phyloP scores from a whole-genome alignment of 176 grass and related monocot genomes.

The Chloris gayana region DNA sequence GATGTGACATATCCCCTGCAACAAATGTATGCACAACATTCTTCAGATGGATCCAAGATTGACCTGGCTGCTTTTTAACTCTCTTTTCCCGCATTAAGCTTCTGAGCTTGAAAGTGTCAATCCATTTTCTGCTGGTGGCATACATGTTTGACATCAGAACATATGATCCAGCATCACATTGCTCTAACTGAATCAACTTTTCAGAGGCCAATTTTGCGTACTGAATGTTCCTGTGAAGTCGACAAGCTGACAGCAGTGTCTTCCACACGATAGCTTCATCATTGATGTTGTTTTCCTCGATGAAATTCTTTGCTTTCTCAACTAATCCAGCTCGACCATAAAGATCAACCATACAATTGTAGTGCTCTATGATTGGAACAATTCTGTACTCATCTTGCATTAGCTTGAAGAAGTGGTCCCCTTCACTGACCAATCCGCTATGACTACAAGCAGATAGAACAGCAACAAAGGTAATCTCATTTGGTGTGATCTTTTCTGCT shows the following conservation, averaged over 20 bases:
- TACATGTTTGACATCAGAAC: conserved; percentile 75
- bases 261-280: conserved; percentile 62
- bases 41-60: conserved; percentile 67
- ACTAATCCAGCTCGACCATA: conserved; percentile 63
- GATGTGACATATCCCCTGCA: conserved; percentile 45
- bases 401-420: conserved; percentile 45
- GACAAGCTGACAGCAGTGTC: conserved; percentile 63
- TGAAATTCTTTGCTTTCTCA: conserved; percentile 50
- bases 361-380: conserved; percentile 59
- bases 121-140: conserved; percentile 60
- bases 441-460: conserved; percentile 67
- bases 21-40: conserved; percentile 49
- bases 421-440: conserved; percentile 48
- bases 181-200: conserved; percentile 57
- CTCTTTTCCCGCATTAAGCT: conserved; percentile 52
- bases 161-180: conserved; percentile 56
- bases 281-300: conserved; percentile 52
- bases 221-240: conserved; percentile 58
- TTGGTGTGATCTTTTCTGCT: conserved; percentile 50
- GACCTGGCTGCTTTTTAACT: conserved; percentile 52
- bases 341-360: conserved; percentile 79
- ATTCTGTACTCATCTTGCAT: conserved; percentile 59
- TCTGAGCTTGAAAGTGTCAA: conserved; percentile 58
- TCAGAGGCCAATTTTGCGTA: conserved; percentile 52
- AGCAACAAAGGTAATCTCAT: conserved; percentile 53